Evolutionary conservation across 2,329 filamentous ascomycete genomes (phyloP), one percentile per base, ranked within the genome.

Genomic region (Apiospora arundinis): DNA sequence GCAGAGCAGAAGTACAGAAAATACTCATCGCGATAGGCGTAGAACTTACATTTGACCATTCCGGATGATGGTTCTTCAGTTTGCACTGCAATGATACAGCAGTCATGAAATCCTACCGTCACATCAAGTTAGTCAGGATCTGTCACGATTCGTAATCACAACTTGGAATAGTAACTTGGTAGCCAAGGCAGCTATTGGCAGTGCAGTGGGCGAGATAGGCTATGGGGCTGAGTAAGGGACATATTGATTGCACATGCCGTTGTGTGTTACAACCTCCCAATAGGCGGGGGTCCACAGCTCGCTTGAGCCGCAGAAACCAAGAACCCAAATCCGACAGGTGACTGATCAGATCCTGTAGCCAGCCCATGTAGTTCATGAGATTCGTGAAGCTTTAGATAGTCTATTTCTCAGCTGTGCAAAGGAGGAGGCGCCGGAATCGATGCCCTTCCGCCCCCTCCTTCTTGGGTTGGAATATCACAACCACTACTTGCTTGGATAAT

Each of bases 41-140:
- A 14, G 12, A 32, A 79, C 85, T 74, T 81, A 91, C 91, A 77
- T 94, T 94, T 2, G 90, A 91, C 92, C 92, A 94, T 79, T 94
- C 92, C 0, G 92, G 92, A 77, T 94, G 92, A 78, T 94, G 92
- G 75, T 90, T 92, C 77, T 88, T 86, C 48, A 88, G 79, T 77
- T 92, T 92, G 81, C 91, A 92, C 76, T 93, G 88, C 44, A 90
- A 82, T 14, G 92, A 90, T 18, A 94, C 87, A 2, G 86, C 86
- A n/a, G 91, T 92, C 92, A 94, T 93, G 81, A 94, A 94, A 74
- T 91, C 90, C 91, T 92, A 73, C n/a, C 37, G 45, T 21, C 8
- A 45, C 21, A n/a, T 25, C 45, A 8, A 40, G 28, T 42, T 16
- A 45, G 48, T 63, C 28, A 56, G 68, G 69, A 49, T 23, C 37